Base-by-base conservation (phyloP, 306 rosid species). In the Casuarina equisetifolia region DNA sequence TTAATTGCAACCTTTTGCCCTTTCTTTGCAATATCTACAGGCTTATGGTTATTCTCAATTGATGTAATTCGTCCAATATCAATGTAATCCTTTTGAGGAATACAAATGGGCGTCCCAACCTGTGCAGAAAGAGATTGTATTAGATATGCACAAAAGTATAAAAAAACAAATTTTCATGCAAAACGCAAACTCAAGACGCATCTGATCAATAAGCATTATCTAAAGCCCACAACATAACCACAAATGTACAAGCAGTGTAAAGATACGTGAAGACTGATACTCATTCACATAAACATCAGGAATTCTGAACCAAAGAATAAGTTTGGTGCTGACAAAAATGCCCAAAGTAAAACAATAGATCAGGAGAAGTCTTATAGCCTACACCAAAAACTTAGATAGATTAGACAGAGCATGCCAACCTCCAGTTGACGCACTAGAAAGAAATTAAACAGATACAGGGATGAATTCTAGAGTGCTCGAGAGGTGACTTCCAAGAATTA, bases 91-190 rank as follows among this genome's bases (percentile, higher is more conserved):
- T 87, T 86, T 40, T 89, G 90, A 76, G 97, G 99, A 78, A 95
- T 73, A 86, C 99, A 95, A 72, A 95, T 81, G 71, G 98, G 99
- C 79, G 97, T 92, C 75, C 99, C 99, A 74, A 95, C 79, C 99
- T 95, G 88, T 74, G 86, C 3, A 64, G 25, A 78, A 70, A 78
- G 39, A 76, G 49, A 76, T n/a, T 16, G 25, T 50, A 68, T 85
- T 54, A 84, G 83, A 76, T 1, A 59, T 58, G 55, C 19, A 43
- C 43, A 76, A 52, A 79, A 51, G 52, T 53, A 75, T 63, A 83
- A 36, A 62, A 17, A 9, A 62, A 35, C 32, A 15, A 19, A 62
- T 8, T 62, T 62, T 48, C 35, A 62, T 62, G 3, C 36, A 36
- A 2, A 15, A 62, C 40, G 36, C 44, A 36, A 62, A 35, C 69